Conservation (phyloP, 352 stramenopile genomes). For the Globisporangium megalacanthum region DNA sequence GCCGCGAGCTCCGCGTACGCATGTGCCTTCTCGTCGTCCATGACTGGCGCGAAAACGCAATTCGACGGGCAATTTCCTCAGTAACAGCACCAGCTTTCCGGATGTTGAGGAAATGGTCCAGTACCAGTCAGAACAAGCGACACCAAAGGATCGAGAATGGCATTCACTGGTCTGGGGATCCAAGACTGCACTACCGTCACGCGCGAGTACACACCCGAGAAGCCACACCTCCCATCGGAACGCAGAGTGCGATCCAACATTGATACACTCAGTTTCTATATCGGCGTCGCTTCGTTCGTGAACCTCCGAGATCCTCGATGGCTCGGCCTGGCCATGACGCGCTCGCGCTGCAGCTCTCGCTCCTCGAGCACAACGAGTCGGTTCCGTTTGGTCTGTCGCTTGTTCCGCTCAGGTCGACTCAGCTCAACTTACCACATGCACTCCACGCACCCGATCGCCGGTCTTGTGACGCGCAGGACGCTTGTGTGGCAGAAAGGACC, state of each 20-base stretch:
- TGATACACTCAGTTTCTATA: too few species aligned
- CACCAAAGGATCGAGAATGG: too few species aligned
- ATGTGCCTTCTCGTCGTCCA: slow-evolving; percentile 69
- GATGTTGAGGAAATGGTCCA: too few species aligned
- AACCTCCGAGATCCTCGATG: too few species aligned
- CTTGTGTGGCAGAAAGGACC: slow-evolving; percentile 67
- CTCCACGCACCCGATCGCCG: background rate
- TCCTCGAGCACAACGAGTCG: slow-evolving; percentile 39
- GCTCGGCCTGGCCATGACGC: background rate
- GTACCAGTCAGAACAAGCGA: too few species aligned
- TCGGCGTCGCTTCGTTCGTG: too few species aligned
- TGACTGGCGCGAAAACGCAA: slow-evolving; percentile 7
- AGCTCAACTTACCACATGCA: background rate
- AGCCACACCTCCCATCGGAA: too few species aligned
- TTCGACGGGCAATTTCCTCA: background rate
- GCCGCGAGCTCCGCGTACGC: slow-evolving; percentile 61
- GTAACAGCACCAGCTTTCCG: too few species aligned
- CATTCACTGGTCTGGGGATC: too few species aligned
- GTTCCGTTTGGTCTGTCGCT: slow-evolving; percentile 1
- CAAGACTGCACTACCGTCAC: too few species aligned
- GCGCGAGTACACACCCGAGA: too few species aligned
- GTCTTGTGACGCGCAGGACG: slow-evolving; percentile 21
- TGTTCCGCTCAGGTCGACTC: background rate
- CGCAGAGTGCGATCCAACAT: too few species aligned
- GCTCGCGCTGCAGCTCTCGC: slow-evolving; percentile 39